Percentiles rank a stretch among this genome's conserved stretches.
phyloP scores from a whole-genome alignment of 75 land plant species.

The Cupressus sempervirens region DNA sequence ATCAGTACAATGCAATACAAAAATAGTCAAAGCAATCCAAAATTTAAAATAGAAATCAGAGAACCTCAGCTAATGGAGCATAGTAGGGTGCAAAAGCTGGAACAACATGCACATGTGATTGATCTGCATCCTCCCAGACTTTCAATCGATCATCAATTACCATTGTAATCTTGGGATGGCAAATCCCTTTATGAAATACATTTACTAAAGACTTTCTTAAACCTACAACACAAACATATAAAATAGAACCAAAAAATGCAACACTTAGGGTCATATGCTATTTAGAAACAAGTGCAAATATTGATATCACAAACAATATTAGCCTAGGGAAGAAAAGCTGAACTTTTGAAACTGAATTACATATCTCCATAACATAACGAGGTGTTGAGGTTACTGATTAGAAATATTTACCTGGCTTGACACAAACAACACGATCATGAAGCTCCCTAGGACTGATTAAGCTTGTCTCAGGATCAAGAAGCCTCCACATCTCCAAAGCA shows the following conservation, averaged over 20 bases:
- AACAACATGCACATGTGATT: conserved; percentile 90
- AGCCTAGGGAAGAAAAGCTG: neutral
- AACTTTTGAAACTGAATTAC: neutral
- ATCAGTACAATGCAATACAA: neutral
- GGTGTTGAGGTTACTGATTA: neutral
- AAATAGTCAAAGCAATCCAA: neutral
- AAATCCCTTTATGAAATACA: conserved; percentile 72
- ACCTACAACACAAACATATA: conserved; percentile 29
- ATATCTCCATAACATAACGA: neutral
- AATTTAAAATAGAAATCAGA: neutral
- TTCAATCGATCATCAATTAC: conserved; percentile 92
- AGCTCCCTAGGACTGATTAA: conserved; percentile 66
- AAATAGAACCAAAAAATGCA: neutral
- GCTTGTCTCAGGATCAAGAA: conserved; percentile 90
- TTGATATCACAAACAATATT: conserved; percentile 6
- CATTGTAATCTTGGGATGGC: conserved; percentile 92
- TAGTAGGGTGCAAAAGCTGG: conserved; percentile 92
- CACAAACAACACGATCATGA: conserved; percentile 80
- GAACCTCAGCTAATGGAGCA: conserved; percentile 93
- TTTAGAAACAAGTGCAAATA: neutral
- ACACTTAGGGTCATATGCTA: neutral
- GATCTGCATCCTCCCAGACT: conserved; percentile 95
- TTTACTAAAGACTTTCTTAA: conserved; percentile 67
- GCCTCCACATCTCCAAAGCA: conserved; percentile 99
- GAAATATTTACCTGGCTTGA: conserved; percentile 66